phyloP scores from a whole-genome alignment of 805 yeast species.

The Blastobotrys muscicola region DNA sequence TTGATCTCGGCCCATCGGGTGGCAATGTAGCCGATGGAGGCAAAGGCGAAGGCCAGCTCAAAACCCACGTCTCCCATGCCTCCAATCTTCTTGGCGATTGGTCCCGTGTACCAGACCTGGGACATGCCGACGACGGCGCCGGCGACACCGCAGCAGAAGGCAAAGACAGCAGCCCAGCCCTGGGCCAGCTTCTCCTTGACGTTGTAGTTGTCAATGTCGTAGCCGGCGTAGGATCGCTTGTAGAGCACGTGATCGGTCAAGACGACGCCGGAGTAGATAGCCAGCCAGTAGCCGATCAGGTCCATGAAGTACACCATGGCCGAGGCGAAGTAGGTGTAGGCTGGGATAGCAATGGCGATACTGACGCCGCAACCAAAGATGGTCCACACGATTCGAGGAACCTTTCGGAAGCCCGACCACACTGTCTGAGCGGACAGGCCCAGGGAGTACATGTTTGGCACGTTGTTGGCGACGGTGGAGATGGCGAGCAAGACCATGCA shows the following conservation, averaged over 20 bases:
- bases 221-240: slow-evolving; percentile 46
- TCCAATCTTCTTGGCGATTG: slow-evolving; percentile 53
- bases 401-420: slow-evolving; percentile 60
- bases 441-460: slow-evolving; percentile 90
- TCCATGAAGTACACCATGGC: slow-evolving; percentile 86
- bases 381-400: slow-evolving; percentile 85
- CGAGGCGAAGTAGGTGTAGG: slow-evolving; percentile 58
- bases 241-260: slow-evolving; percentile 78
- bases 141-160: slow-evolving; percentile 72
- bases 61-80: slow-evolving; percentile 83
- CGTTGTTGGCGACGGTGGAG: slow-evolving; percentile 83
- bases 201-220: slow-evolving; percentile 54
- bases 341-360: slow-evolving; percentile 84
- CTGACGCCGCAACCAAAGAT: slow-evolving; percentile 62
- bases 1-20: slow-evolving; percentile 59
- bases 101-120: slow-evolving; percentile 78
- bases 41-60: slow-evolving; percentile 60
- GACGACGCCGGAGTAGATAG: slow-evolving; percentile 68
- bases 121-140: slow-evolving; percentile 85
- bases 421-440: slow-evolving; percentile 79
- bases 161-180: slow-evolving; percentile 71
- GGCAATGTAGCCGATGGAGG: slow-evolving; percentile 51
- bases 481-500: slow-evolving; percentile 76
- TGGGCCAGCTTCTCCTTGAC: slow-evolving; percentile 53
- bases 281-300: slow-evolving; percentile 82